phyloP scores from a whole-genome alignment of 1,284 basidiomycete species.

The Pisolithus thermaeus region DNA sequence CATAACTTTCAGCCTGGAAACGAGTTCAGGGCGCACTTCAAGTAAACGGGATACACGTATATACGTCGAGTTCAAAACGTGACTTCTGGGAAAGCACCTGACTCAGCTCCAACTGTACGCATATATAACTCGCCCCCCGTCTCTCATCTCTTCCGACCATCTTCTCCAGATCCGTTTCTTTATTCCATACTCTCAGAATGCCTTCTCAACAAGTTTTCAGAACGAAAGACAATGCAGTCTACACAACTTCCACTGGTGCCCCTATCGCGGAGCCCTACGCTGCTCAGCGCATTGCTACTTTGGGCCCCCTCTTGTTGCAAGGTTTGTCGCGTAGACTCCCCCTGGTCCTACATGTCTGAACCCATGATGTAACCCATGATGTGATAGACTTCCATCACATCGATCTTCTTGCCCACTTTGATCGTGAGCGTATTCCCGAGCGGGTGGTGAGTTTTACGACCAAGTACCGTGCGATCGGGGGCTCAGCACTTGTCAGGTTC shows the following conservation, averaged over 20 bases:
- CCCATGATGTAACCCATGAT: too few species aligned
- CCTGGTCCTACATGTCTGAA: neutral
- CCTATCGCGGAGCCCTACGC: slow-evolving; percentile 70
- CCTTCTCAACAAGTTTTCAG: slow-evolving; percentile 57
- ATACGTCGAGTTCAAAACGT: too few species aligned
- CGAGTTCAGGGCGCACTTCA: too few species aligned
- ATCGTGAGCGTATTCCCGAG: slow-evolving; percentile 93
- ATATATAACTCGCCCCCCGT: slow-evolving; percentile 13
- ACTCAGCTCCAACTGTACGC: slow-evolving; percentile 8
- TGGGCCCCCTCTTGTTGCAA: slow-evolving; percentile 84
- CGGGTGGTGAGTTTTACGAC: slow-evolving; percentile 57
- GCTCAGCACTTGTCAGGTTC: slow-evolving; percentile 44
- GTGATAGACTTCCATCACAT: slow-evolving; percentile 71
- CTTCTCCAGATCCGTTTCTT: neutral
- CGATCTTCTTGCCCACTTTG: slow-evolving; percentile 87
- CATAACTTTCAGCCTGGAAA: too few species aligned
- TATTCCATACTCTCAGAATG: slow-evolving; percentile 36
- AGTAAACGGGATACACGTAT: too few species aligned
- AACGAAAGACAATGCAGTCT: slow-evolving; percentile 53
- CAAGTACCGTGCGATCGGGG: neutral
- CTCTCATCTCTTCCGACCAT: slow-evolving; percentile 7
- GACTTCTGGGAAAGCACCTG: too few species aligned
- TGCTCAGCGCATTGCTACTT: slow-evolving; percentile 66
- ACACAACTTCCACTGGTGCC: slow-evolving; percentile 83
- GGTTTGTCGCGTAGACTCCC: slow-evolving; percentile 36